Conservation (phyloP, 345 rosid species). For the Clausena lansium region DNA sequence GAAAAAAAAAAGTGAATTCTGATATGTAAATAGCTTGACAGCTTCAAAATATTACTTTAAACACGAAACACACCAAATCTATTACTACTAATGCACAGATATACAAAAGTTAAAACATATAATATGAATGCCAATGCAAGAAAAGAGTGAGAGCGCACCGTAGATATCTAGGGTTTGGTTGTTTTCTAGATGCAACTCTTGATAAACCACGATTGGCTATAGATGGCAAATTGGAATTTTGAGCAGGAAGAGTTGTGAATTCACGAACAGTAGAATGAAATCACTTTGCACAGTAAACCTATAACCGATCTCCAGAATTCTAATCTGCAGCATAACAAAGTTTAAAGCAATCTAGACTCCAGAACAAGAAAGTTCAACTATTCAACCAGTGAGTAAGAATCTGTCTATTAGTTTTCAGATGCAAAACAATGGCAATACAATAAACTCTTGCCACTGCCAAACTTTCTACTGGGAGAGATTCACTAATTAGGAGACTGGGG, state of each 20-base stretch:
- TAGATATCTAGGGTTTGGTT: conserved; percentile 5
- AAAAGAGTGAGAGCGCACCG: conserved; percentile 11
- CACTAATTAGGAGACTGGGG: neutral
- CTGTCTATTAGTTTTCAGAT: neutral
- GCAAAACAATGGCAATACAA: neutral
- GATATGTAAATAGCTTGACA: neutral
- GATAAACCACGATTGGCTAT: neutral
- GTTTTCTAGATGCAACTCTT: neutral
- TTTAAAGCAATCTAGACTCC: neutral
- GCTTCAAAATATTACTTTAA: neutral
- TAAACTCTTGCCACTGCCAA: neutral
- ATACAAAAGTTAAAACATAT: neutral
- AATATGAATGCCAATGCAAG: neutral
- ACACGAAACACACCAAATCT: neutral
- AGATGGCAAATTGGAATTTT: neutral
- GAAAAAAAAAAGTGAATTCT: neutral
- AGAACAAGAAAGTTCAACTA: neutral
- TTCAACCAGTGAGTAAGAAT: neutral
- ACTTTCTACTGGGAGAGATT: neutral
- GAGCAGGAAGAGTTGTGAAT: neutral
- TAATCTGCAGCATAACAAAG: neutral
- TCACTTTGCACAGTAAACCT: neutral
- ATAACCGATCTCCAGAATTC: neutral
- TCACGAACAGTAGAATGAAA: neutral
- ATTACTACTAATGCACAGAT: neutral